Evolutionary conservation across 2,329 filamentous ascomycete species (phyloP), one percentile per base, ranked within the genome.

Genomic region (Fusarium subglutinans): DNA sequence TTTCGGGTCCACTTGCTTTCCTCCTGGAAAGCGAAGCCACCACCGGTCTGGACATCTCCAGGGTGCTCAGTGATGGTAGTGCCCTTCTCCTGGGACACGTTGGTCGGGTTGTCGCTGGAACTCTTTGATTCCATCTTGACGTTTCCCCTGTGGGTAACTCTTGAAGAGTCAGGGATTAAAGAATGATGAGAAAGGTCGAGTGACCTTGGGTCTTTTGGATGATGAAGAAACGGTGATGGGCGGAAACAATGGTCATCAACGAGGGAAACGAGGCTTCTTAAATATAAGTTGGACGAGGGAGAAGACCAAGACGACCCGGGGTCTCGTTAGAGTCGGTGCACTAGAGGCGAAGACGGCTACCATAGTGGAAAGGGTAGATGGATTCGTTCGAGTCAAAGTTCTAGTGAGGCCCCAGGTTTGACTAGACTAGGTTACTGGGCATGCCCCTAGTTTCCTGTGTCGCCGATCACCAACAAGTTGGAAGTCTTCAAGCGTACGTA

Each of bases 1-100:
- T 79, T 79, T 51, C 77, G 77, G 22, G 77, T 78, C 54, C 57
- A 50, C 35, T 57, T 69, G 37, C 57, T 72, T 59, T 78, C 76
- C 40, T 77, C 56, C 53, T 75, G 69, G 53, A 64, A 78, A 11
- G 68, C 71, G n/a, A 63, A 73, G 26, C 75, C 75, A n/a, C 64
- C 66, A 13, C 75, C 75, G 4, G 65, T 43, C 26, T 62, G 59
- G 38, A 72, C 57, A 59, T 70, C 75, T 22, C 68, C 54, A 51
- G 35, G 40, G 51, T 74, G 68, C 40, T 78, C 76, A 11, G 74
- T 72, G 58, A 69, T 58, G 28, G 71, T 67, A 26, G 58, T 51
- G 30, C 72, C 76, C 63, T 78, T 78, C 58, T 78, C 76, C 43
- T 70, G 70, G 45, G 74, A 69, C 57, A 67, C 54, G 30, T 78